These are phyloP conservation scores for Musa itinerans DNA, from an alignment of 176 grass and related monocot genomes.

Conservation along the genomic window DNA sequence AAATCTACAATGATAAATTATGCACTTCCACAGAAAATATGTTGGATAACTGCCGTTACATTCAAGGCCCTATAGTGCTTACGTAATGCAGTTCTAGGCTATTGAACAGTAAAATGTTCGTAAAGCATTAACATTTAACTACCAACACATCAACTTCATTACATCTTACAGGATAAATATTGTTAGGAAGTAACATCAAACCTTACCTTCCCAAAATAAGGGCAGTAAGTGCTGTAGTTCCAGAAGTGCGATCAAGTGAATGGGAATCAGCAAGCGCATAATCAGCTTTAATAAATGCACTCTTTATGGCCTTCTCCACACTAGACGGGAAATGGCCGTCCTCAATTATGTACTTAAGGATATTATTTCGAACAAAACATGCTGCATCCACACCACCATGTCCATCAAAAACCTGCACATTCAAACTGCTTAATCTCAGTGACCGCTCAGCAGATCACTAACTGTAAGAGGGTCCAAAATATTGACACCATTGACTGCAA, in stretches of 20 bases:
- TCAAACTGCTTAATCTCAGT: not conserved
- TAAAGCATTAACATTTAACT: not conserved
- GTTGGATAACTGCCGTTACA: no score
- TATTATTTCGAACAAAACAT: slow-evolving; percentile 64
- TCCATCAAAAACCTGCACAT: slow-evolving; percentile 78
- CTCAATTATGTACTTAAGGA: slow-evolving; percentile 80
- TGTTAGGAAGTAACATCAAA: not conserved
- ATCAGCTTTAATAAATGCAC: slow-evolving; percentile 70
- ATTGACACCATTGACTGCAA: not conserved
- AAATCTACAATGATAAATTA: no score
- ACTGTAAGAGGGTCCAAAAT: not conserved
- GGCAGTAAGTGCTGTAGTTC: slow-evolving; percentile 72
- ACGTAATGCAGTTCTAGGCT: not conserved
- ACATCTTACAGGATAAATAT: no score
- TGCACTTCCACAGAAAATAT: no score
- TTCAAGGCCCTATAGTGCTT: no score
- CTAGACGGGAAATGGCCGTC: slow-evolving; percentile 61
- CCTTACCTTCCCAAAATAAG: slow-evolving; percentile 64
- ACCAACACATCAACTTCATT: no score
- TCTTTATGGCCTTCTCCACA: slow-evolving; percentile 54
- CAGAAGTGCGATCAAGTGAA: slow-evolving; percentile 70
- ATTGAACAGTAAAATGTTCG: not conserved
- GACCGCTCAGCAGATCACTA: not conserved
- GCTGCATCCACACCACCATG: slow-evolving; percentile 81
- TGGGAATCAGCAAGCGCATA: slow-evolving; percentile 69